Base-by-base conservation (phyloP, 2,329 filamentous ascomycete genomes). In the Xenosphaeropsis pyriputrescens region DNA sequence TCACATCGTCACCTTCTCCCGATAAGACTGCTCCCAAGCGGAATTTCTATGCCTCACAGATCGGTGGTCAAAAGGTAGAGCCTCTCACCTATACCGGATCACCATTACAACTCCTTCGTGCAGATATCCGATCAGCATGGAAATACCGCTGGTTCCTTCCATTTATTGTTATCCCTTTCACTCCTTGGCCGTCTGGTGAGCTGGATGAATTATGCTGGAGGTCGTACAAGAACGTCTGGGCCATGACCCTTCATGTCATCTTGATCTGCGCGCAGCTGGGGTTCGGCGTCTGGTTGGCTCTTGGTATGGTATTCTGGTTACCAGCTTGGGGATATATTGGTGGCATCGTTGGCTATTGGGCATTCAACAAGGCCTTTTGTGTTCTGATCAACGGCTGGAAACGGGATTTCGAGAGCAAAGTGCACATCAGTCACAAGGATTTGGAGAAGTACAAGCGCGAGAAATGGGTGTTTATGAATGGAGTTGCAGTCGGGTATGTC, bases 391-490 rank as follows among this genome's bases (percentile, higher is more conserved):
- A 79, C 45, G 65, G 72, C n/a, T 52, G 47, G 6, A 51, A 57
- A 3, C 57, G 63, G 36, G 60, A 62, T 2, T 75, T 68, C 46
- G 54, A 57, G 14, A 75, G 73, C 1, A 64, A 72, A 32, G 30
- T 32, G 13, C 6, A 32, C 14, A 59, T 65, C 2, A 59, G 68
- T 38, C 74, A 70, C 43, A 64, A 74, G 52, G 60, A 62, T 9
- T 63, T 74, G 37, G 16, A 29, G 19, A 18, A 36, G 26, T 14
- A 36, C n/a, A 16, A 36, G 9, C 3, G 30, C 8, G 82, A 88
- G 57, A 70, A 77, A 49, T 89, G 83, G 83, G 65, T 88, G n/a
- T 88, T 82, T 51, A 56, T 88, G 37, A 88, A 88, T 49, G 83
- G 83, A 1, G 73, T 86, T 18, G 72, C 68, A 8, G 67, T 68